Conservation (phyloP, 2,329 filamentous ascomycete species). For the Colletotrichum abscissum region DNA sequence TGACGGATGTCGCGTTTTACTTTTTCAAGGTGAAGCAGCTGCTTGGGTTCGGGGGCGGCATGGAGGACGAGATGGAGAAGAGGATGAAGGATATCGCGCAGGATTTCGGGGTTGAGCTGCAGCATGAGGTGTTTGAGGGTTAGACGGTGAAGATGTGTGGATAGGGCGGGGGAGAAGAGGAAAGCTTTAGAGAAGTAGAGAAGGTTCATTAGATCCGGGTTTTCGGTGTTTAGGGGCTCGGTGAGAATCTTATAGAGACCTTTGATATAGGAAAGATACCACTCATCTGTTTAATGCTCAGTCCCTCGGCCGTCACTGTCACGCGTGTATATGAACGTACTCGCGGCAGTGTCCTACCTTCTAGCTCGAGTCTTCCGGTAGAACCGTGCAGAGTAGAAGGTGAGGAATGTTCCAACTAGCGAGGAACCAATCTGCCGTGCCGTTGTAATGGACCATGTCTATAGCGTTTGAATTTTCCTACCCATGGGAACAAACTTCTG, state of each 20-base stretch:
- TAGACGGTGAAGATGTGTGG: conserved; percentile 48
- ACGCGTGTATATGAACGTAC: too few species aligned
- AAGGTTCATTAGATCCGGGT: background rate
- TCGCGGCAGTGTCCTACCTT: too few species aligned
- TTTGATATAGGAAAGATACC: conserved; percentile 6
- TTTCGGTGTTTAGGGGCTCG: background rate
- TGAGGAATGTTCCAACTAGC: too few species aligned
- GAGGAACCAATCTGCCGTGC: too few species aligned
- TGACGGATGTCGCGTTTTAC: conserved; percentile 86
- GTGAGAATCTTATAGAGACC: background rate
- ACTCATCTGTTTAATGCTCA: background rate
- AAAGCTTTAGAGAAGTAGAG: background rate
- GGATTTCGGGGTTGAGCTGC: conserved; percentile 91
- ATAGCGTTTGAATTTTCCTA: too few species aligned
- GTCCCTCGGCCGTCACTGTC: too few species aligned
- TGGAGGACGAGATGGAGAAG: conserved; percentile 94
- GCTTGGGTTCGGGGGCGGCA: conserved; percentile 80
- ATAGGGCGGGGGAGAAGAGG: background rate
- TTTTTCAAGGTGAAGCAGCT: conserved; percentile 82
- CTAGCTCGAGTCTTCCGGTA: too few species aligned
- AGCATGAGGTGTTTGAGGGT: conserved; percentile 90
- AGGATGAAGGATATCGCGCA: conserved; percentile 89
- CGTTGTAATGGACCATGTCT: too few species aligned
- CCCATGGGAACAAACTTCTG: too few species aligned
- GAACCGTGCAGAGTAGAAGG: too few species aligned